phyloP scores from a whole-genome alignment of 78 protist species.

The Dictyostelium discoideum region DNA sequence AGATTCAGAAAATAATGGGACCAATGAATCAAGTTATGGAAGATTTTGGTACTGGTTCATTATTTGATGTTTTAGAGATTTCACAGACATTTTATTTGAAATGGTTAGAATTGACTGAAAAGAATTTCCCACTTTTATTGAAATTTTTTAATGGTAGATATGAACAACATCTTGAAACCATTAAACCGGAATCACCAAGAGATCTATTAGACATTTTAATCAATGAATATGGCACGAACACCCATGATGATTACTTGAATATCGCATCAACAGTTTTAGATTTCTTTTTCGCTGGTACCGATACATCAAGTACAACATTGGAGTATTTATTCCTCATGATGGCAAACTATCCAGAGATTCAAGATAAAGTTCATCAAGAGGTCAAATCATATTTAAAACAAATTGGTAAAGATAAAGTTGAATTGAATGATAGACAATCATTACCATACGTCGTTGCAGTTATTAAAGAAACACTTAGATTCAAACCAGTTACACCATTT shows the following conservation, averaged over 20 bases:
- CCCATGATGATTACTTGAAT: not conserved
- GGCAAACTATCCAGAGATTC: slow-evolving; percentile 29
- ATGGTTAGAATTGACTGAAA: not conserved
- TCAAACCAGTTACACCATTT: slow-evolving; percentile 1
- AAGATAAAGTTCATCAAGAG: slow-evolving; percentile 18
- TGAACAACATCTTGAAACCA: not conserved
- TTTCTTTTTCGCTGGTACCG: slow-evolving; percentile 22
- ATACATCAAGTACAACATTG: not conserved
- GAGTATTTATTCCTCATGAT: not conserved
- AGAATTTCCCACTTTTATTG: not conserved
- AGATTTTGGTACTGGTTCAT: not conserved
- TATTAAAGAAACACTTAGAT: slow-evolving; percentile 24
- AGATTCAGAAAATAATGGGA: not conserved
- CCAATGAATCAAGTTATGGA: not conserved
- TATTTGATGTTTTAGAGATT: not conserved
- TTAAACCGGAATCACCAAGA: not conserved
- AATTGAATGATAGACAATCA: not conserved
- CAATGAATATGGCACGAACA: not conserved
- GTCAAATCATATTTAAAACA: not conserved
- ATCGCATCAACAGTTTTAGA: not conserved
- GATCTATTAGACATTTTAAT: slow-evolving; percentile 19
- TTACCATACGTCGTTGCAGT: slow-evolving; percentile 18
- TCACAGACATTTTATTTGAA: not conserved
- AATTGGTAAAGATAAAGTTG: not conserved
- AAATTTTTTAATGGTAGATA: not conserved